phyloP scores from a whole-genome alignment of 192 early-diverging fungal genomes.

The Ambispora gerdemannii region DNA sequence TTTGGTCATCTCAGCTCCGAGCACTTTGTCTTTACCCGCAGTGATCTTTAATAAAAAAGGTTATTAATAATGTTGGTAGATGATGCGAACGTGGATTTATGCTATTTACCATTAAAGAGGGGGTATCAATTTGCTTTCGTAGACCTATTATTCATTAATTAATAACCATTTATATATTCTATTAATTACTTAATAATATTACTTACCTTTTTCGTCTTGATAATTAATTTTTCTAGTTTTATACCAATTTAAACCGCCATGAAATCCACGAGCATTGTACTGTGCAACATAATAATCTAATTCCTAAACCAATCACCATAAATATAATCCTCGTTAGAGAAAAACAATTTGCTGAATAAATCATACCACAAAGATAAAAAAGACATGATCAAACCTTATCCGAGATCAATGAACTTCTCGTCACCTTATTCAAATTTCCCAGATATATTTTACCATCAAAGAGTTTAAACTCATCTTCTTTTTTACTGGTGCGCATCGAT shows the following conservation, averaged over 20 bases:
- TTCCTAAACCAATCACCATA: constrained; percentile 19
- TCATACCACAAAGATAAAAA: background rate
- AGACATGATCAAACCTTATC: background rate
- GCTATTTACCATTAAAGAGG: constrained; percentile 11
- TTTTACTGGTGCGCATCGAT: constrained; percentile 34
- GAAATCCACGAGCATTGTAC: constrained; percentile 31
- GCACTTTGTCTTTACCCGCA: background rate
- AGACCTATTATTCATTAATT: background rate
- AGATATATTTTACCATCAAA: constrained; percentile 17
- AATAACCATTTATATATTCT: background rate
- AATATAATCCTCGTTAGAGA: background rate
- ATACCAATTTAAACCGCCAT: constrained; percentile 44
- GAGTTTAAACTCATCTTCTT: background rate
- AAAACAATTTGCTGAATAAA: background rate
- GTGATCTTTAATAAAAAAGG: background rate
- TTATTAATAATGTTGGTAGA: background rate
- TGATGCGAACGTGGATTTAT: background rate
- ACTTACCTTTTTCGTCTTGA: constrained; percentile 37
- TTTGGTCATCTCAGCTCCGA: background rate
- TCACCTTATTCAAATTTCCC: background rate
- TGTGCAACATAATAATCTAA: constrained; percentile 34
- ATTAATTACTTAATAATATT: background rate
- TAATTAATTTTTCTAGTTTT: constrained; percentile 40
- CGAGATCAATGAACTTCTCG: background rate
- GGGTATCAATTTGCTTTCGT: constrained; percentile 22